Evolutionary conservation across 345 rosid genomes (phyloP), one percentile per base, ranked within the genome.

Genomic region (Kandelia obovata): DNA sequence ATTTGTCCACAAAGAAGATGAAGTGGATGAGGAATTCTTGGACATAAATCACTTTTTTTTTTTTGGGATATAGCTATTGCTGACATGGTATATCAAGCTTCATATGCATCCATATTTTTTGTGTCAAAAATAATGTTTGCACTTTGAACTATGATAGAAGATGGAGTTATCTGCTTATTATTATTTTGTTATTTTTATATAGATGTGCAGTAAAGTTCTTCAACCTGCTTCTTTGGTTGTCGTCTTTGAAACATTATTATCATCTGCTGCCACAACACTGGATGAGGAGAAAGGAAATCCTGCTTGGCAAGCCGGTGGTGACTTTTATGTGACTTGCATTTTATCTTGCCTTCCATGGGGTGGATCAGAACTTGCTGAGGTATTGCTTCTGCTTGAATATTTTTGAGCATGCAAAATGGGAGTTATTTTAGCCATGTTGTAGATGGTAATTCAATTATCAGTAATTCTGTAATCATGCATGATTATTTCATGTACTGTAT

Each of bases 281-380:
- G 99, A 95, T 72, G 99, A 95, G 80, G 99, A 95, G 80, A 92
- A 92, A 83, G 99, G 96, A 71, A 95, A 95, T 76, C 94, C 98
- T 51, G 87, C 92, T 21, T 95, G 99, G 96, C 98, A 95, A 83
- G 86, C 98, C 62, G 75, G 87, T 71, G 99, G 96, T 62, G 99
- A 95, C 85, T 95, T 90, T 66, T 92, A 92, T 62, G 94, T 92
- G 46, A 78, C 83, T 70, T 90, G 99, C 77, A 90, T 95, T 77
- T 89, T 92, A 79, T 88, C 97, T 21, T 92, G 92, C 68, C 96
- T 95, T 30, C 99, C 99, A 10, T 95, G 98, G 99, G 99, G 98
- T 69, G 99, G 96, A 51, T 89, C 94, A 43, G 99, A 95, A 77
- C 90, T 95, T 17, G n/a, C 76, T 59, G 99, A 95, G 97, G 98